Evolutionary conservation across 805 yeast species (phyloP).

Genomic region (Wickerhamomyces subpelliculosus): DNA sequence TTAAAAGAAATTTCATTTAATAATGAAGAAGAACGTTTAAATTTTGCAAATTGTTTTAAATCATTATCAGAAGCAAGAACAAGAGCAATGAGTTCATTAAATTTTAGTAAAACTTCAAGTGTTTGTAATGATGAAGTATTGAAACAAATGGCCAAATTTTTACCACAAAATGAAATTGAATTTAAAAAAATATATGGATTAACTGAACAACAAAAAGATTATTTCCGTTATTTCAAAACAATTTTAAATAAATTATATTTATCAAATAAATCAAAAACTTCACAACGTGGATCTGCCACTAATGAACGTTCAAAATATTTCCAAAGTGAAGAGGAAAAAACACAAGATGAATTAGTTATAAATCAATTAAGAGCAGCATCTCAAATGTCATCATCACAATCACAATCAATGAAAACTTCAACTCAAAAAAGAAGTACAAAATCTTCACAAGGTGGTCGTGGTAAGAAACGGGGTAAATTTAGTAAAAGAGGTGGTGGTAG

Average conservation of each 20-base stretch:
- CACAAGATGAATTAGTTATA: constrained; percentile 11
- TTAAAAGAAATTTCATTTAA: constrained; percentile 12
- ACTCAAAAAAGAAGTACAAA: not conserved
- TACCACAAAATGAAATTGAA: constrained; percentile 45
- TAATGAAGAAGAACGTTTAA: constrained; percentile 16
- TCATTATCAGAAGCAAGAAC: constrained; percentile 35
- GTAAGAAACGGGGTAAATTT: not conserved
- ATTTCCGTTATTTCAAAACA: constrained; percentile 34
- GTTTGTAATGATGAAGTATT: constrained; percentile 32
- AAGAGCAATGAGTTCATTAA: constrained; percentile 34
- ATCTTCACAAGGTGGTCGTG: not conserved
- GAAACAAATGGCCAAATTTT: constrained; percentile 45
- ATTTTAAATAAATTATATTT: not conserved
- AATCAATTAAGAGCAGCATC: constrained; percentile 15
- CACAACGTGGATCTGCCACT: constrained; percentile 3
- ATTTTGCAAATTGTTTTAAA: constrained; percentile 11
- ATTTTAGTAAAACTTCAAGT: constrained; percentile 22
- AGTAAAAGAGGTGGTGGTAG: not conserved
- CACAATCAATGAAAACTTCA: not conserved
- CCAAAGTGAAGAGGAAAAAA: constrained; percentile 6
- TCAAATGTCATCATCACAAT: not conserved
- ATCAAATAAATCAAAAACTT: too few species aligned
- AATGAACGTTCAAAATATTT: constrained; percentile 15
- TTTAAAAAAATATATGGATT: constrained; percentile 32
- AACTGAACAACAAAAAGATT: constrained; percentile 14